These are phyloP conservation scores for Pestalotiopsis sp. DNA, from an alignment of 2,329 filamentous ascomycete species.

Conservation along the genomic window DNA sequence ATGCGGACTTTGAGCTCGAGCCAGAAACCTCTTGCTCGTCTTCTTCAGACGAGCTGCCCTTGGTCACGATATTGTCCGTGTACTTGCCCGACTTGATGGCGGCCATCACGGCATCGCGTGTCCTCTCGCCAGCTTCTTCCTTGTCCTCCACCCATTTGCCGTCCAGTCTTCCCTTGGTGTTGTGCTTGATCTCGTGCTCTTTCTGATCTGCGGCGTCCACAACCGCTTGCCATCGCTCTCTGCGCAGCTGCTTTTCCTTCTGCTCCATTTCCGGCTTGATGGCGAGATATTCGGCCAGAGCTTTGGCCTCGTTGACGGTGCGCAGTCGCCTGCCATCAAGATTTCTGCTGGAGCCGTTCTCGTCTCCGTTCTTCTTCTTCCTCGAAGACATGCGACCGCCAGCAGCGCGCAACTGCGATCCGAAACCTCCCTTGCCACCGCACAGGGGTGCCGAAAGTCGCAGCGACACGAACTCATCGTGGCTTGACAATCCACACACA, in stretches of 20 bases:
- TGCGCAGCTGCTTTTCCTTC: constrained; percentile 84
- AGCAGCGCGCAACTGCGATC: constrained; percentile 92
- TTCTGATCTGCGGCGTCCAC: constrained; percentile 81
- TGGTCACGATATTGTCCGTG: constrained; percentile 58
- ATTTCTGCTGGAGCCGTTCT: constrained; percentile 89
- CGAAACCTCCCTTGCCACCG: constrained; percentile 97
- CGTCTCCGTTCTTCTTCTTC: constrained; percentile 82
- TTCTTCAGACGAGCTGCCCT: constrained; percentile 33
- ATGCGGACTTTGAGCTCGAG: constrained; percentile 45
- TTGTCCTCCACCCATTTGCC: constrained; percentile 95
- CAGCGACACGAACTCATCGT: constrained; percentile 76
- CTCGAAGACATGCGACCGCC: constrained; percentile 97
- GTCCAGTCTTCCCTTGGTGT: constrained; percentile 71
- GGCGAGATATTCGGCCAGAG: constrained; percentile 88
- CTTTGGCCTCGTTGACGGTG: constrained; percentile 93
- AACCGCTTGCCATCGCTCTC: constrained; percentile 84
- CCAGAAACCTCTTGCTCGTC: constrained; percentile 35
- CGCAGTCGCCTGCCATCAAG: constrained; percentile 86
- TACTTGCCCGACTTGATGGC: constrained; percentile 67
- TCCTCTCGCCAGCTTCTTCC: constrained; percentile 84
- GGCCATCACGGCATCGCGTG: constrained; percentile 71
- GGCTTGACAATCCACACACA: constrained; percentile 42
- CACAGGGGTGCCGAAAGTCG: constrained; percentile 77
- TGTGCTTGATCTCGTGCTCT: constrained; percentile 79
- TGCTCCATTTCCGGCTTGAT: constrained; percentile 97